Conservation (phyloP, 78 protist genomes). For the Ministeria vibrans region DNA sequence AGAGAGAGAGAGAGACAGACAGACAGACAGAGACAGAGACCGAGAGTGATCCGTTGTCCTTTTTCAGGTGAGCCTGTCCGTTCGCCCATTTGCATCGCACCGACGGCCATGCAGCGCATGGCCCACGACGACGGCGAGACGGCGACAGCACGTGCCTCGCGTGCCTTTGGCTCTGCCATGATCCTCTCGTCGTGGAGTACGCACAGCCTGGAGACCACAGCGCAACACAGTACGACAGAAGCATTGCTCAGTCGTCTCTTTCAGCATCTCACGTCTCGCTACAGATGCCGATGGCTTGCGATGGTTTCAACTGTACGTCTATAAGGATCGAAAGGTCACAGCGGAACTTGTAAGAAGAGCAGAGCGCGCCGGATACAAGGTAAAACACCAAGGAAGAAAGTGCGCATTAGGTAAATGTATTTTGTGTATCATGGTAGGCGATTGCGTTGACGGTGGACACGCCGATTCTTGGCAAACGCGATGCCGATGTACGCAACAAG, state of each 20-base stretch:
- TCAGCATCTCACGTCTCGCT: background rate
- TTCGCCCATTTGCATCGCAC: constrained; percentile 10
- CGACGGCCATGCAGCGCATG: constrained; percentile 40
- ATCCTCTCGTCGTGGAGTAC: constrained; percentile 36
- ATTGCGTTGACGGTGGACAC: constrained; percentile 62
- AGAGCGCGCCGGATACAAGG: constrained; percentile 39
- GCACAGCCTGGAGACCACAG: constrained; percentile 38
- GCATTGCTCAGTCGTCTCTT: background rate
- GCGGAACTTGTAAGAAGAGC: constrained; percentile 43
- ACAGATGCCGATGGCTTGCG: constrained; percentile 2
- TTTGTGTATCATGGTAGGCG: background rate
- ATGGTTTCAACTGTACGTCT: constrained; percentile 68
- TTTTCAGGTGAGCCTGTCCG: background rate
- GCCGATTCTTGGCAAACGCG: constrained; percentile 58
- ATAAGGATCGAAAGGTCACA: constrained; percentile 43
- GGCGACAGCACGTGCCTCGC: constrained; percentile 13
- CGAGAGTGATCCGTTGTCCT: too few species aligned
- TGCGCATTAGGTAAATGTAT: background rate
- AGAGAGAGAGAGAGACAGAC: too few species aligned
- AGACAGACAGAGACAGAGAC: background rate
- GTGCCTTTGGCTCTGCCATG: constrained; percentile 34
- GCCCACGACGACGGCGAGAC: constrained; percentile 24
- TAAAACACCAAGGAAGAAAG: background rate
- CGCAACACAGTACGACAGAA: too few species aligned
- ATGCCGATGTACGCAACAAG: constrained; percentile 19